Percentiles rank a stretch among this genome's conserved stretches.
Evolutionary conservation across 2,329 filamentous ascomycete species (phyloP).

Genomic region (Trichophyton mentagrophytes): DNA sequence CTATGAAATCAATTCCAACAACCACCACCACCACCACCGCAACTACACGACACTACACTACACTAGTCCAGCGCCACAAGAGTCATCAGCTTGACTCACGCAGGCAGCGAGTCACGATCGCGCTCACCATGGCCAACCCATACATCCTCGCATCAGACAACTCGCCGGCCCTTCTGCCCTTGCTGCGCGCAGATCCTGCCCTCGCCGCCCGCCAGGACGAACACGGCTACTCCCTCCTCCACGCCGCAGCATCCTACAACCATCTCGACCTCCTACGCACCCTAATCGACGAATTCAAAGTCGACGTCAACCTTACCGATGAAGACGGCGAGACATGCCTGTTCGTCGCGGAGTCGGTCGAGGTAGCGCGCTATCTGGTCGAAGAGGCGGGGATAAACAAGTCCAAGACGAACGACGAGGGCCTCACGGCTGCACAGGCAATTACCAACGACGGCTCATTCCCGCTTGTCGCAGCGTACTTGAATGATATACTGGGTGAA

Average conservation of each 20-base stretch:
- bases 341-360: constrained; percentile 74
- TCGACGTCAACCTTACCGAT: constrained; percentile 69
- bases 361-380: constrained; percentile 64
- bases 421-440: constrained; percentile 67
- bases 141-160: constrained; percentile 75
- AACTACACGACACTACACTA: not conserved
- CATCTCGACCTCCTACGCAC: constrained; percentile 67
- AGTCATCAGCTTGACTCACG: not conserved
- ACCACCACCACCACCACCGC: too few relatives aligned
- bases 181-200: constrained; percentile 61
- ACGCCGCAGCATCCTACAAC: constrained; percentile 86
- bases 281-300: constrained; percentile 62
- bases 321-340: constrained; percentile 91
- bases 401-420: constrained; percentile 55
- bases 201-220: constrained; percentile 71
- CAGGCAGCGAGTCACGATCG: not conserved
- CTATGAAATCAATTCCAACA: too few relatives aligned
- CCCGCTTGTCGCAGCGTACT: constrained; percentile 60
- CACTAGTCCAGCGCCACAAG: constrained; percentile 3
- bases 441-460: constrained; percentile 68
- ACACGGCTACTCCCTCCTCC: constrained; percentile 86
- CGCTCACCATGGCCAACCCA: constrained; percentile 23
- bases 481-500: constrained; percentile 35
- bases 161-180: constrained; percentile 56
- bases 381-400: constrained; percentile 67